These are phyloP conservation scores for Calonectria pseudoturangicola DNA, from an alignment of 2,329 filamentous ascomycete species.

Conservation along the genomic window DNA sequence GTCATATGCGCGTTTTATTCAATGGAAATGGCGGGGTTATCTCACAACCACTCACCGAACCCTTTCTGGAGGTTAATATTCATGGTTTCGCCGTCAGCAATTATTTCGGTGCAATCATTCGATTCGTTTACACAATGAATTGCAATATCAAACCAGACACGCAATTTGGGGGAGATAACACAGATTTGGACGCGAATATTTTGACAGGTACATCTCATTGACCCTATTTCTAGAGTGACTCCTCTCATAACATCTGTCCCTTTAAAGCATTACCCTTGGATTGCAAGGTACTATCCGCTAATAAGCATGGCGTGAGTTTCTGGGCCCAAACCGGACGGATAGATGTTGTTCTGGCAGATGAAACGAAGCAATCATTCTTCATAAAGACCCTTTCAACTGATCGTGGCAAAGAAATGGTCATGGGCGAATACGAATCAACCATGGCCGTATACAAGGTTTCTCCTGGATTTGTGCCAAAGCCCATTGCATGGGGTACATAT, in stretches of 20 bases:
- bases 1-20: conserved; percentile 6
- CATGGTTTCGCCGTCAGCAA: neutral
- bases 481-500: conserved; percentile 40
- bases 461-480: conserved; percentile 40
- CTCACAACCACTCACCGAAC: neutral
- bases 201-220: conserved; percentile 37
- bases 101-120: neutral
- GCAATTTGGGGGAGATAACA: conserved; percentile 37
- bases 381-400: conserved; percentile 39
- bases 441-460: conserved; percentile 19
- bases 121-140: conserved; percentile 46
- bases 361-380: conserved; percentile 55
- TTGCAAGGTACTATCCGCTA: conserved; percentile 56
- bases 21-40: neutral
- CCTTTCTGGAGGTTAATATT: neutral
- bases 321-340: conserved; percentile 60
- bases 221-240: neutral
- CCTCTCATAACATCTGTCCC: neutral
- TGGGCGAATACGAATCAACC: conserved; percentile 41
- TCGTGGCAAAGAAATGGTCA: conserved; percentile 33
- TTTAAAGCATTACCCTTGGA: conserved; percentile 56
- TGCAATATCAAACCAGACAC: conserved; percentile 45
- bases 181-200: conserved; percentile 32
- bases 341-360: conserved; percentile 53
- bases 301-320: conserved; percentile 59